These are phyloP conservation scores for Trapa incisa DNA, from an alignment of 345 rosid species.

Conservation along the genomic window DNA sequence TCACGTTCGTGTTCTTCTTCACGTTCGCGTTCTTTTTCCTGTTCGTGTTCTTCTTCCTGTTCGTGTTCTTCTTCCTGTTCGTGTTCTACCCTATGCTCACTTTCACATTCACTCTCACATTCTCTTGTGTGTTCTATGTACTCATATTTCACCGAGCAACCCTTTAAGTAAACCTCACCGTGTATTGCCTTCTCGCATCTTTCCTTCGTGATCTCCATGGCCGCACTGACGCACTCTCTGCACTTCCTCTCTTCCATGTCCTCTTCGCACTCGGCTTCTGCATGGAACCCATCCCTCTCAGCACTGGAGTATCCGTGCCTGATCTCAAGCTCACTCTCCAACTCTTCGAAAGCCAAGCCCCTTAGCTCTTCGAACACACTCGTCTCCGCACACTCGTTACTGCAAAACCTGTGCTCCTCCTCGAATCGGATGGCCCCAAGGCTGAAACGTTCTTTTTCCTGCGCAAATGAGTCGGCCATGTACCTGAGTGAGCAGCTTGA, in stretches of 20 bases:
- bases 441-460: neutral
- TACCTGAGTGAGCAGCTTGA: conserved; percentile 55
- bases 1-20: neutral
- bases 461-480: conserved; percentile 22
- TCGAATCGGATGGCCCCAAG: conserved; percentile 11
- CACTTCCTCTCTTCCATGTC: conserved; percentile 43
- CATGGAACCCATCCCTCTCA: conserved; percentile 27
- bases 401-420: conserved; percentile 37
- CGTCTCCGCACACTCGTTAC: conserved; percentile 19
- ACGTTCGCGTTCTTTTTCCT: neutral
- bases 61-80: neutral
- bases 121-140: conserved; percentile 1
- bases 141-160: conserved; percentile 25
- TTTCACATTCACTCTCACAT: neutral
- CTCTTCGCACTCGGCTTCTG: conserved; percentile 55
- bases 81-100: no score
- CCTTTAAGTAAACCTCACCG: conserved; percentile 28
- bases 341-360: conserved; percentile 31
- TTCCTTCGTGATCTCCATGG: conserved; percentile 29
- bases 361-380: conserved; percentile 33
- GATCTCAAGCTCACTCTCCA: conserved; percentile 15
- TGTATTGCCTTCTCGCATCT: conserved; percentile 37
- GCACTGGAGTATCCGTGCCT: conserved; percentile 26
- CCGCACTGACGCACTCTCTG: conserved; percentile 40
- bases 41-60: neutral